phyloP scores from a whole-genome alignment of 192 early-diverging fungal genomes.

The Linnemannia exigua region DNA sequence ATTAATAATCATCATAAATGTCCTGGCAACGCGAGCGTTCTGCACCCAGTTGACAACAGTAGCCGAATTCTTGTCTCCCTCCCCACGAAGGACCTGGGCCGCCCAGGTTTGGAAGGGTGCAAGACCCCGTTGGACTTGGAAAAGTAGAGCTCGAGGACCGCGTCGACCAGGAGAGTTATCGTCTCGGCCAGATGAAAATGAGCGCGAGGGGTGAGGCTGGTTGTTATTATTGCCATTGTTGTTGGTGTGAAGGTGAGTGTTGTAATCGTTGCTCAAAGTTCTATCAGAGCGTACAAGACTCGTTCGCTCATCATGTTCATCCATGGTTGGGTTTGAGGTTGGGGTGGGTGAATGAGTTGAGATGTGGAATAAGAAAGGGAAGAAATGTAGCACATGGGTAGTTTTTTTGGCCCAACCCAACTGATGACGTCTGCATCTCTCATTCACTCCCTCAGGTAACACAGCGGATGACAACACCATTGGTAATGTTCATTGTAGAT shows the following conservation, averaged over 20 bases:
- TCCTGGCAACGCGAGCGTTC: slow-evolving; percentile 30
- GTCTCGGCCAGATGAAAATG: background rate
- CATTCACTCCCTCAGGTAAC: no score
- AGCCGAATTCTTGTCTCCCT: background rate
- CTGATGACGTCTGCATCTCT: no score
- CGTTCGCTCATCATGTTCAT: slow-evolving; percentile 21
- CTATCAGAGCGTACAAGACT: slow-evolving; percentile 34
- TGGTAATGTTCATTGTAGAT: no score
- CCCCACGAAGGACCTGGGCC: slow-evolving; percentile 6
- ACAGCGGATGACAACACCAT: no score
- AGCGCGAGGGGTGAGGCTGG: slow-evolving; percentile 8
- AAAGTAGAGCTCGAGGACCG: slow-evolving; percentile 14
- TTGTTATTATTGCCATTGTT: slow-evolving; percentile 5
- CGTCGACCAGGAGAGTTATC: slow-evolving; percentile 2
- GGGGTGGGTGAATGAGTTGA: background rate
- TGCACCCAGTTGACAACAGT: slow-evolving; percentile 31
- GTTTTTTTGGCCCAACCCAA: no score
- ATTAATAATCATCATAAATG: slow-evolving; percentile 26
- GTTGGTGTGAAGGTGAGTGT: background rate
- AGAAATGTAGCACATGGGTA: no score
- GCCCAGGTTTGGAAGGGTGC: slow-evolving; percentile 29
- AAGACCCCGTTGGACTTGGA: slow-evolving; percentile 23
- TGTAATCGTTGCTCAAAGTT: background rate
- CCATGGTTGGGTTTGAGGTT: slow-evolving; percentile 1
- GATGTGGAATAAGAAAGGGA: background rate